These are phyloP conservation scores for Nissolia schottii DNA, from an alignment of 306 rosid species.

Conservation along the genomic window DNA sequence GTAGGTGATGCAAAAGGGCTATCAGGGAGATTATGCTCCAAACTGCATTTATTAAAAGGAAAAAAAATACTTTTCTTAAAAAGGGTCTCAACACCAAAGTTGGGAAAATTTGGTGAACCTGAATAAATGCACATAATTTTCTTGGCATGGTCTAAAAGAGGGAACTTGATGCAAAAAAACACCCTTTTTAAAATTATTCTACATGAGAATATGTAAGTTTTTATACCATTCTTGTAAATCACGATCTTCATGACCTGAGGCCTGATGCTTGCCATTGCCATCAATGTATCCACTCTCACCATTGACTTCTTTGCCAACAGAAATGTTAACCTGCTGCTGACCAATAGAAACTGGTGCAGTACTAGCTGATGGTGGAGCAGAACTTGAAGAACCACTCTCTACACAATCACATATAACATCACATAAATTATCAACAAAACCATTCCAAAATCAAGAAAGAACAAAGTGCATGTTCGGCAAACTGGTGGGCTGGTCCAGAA, in stretches of 20 bases:
- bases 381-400: constrained; percentile 49
- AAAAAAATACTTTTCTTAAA: constrained; percentile 7
- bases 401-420: constrained; percentile 18
- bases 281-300: constrained; percentile 31
- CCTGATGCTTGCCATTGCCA: constrained; percentile 50
- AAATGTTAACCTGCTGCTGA: constrained; percentile 25
- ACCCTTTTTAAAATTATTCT: constrained; percentile 20
- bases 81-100: neutral
- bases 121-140: constrained; percentile 30
- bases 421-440: constrained; percentile 5
- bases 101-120: neutral
- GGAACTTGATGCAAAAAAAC: constrained; percentile 32
- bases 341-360: constrained; percentile 29
- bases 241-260: constrained; percentile 44
- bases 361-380: constrained; percentile 26
- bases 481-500: too few species aligned
- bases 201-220: constrained; percentile 16
- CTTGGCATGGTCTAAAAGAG: constrained; percentile 34
- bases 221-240: constrained; percentile 69
- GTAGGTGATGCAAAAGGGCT: constrained; percentile 97
- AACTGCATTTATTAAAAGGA: constrained; percentile 53
- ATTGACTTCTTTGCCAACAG: constrained; percentile 37
- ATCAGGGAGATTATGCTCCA: constrained; percentile 96
- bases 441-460: neutral
- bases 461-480: too few species aligned